Evolutionary conservation across 164 flowering plant genomes (phyloP), one percentile per base, ranked within the genome.

Genomic region (Buxus sempervirens): DNA sequence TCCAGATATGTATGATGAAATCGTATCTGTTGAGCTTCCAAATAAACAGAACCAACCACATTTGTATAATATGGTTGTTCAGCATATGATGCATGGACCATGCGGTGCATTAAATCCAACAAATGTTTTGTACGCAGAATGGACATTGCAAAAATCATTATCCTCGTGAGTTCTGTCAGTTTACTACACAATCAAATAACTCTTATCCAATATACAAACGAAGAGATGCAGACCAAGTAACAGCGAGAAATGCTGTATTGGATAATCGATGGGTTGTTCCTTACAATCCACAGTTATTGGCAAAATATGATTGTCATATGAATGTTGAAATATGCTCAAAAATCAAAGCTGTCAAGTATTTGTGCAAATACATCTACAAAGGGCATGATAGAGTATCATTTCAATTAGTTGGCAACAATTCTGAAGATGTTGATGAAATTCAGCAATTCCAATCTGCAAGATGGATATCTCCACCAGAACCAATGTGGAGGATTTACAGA

Each of bases 41-140:
- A 41, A 64, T 16, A 10, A 51, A 41, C 10, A 32, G 2, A 28
- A 26, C 2, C 7, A 63, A 5, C 68, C 64, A 1, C 32, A 60
- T 21, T 22, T 67, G 14, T 15, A 67, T 48, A 20, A 14, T 0
- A 21, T 27, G 0, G 71, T 75, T 5, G 10, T 45, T 1, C 64
- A 71, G 18, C 72, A 73, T 54, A 71, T 79, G 75, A 71, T 70
- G 26, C 78, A 76, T 65, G 76, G 71, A 0, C 75, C 69, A 1
- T 70, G 65, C 58, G 77, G 75, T 5, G 13, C 9, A 0, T 21
- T 51, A 0, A 62, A 76, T 20, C 20, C 41, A 45, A 64, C 42
- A 0, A 0, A 12, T 21, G 0, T 74, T 67, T 25, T 71, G 66
- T 68, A 64, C 15, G 10, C 61, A 60, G 56, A 41, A 0, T 23